These are phyloP conservation scores for Coleophoma eucalyptorum DNA, from an alignment of 2,329 filamentous ascomycete species.

Conservation along the genomic window DNA sequence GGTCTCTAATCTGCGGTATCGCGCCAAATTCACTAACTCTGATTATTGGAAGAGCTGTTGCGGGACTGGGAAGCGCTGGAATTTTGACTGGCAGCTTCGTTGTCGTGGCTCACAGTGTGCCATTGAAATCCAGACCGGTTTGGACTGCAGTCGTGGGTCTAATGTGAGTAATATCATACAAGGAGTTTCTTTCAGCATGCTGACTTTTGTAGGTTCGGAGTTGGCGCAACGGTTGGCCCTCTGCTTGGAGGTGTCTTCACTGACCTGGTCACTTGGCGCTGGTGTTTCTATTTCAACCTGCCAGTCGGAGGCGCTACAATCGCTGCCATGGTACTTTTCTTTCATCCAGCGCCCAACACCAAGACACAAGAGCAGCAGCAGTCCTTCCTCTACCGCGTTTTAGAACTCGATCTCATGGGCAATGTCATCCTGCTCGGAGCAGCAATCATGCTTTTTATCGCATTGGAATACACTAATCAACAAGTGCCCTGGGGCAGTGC, in stretches of 20 bases:
- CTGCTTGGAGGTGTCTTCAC: conserved; percentile 26
- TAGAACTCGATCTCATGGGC: conserved; percentile 10
- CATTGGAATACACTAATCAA: conserved; percentile 30
- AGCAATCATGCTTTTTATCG: conserved; percentile 21
- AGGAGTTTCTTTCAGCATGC: background rate
- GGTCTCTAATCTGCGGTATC: conserved; percentile 26
- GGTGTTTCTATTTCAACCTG: conserved; percentile 34
- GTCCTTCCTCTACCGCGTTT: conserved; percentile 22
- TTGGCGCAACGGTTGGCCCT: conserved; percentile 18
- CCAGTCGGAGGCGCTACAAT: conserved; percentile 31
- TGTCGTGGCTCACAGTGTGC: conserved; percentile 31
- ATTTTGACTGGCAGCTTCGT: conserved; percentile 34
- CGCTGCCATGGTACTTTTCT: conserved; percentile 30
- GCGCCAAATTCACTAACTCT: conserved; percentile 26
- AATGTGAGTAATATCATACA: conserved; percentile 10
- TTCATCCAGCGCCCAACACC: conserved; percentile 31
- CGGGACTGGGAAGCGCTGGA: conserved; percentile 25
- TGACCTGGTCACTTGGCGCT: conserved; percentile 29
- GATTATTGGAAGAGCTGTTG: conserved; percentile 28
- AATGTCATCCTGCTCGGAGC: background rate
- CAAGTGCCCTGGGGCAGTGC: conserved; percentile 25
- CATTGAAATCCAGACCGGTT: conserved; percentile 23
- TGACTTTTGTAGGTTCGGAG: conserved; percentile 1
- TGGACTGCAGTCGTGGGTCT: conserved; percentile 26
- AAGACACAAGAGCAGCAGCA: conserved; percentile 26